Evolutionary conservation across 2,329 filamentous ascomycete genomes (phyloP).

Genomic region (Sarocladium brachiariae): DNA sequence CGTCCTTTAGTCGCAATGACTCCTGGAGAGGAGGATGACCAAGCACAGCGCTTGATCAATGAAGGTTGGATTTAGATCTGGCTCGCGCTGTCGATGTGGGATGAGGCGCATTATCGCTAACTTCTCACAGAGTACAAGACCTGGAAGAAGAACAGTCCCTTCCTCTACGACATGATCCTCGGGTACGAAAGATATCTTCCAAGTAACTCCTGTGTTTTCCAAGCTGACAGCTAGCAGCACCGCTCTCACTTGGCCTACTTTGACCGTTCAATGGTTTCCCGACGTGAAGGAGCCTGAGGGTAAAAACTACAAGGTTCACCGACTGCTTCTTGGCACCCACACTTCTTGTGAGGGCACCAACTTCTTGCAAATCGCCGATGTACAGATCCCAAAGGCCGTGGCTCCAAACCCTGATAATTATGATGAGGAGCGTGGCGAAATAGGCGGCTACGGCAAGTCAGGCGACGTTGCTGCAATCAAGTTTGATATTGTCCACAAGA

Average conservation of each 20-base stretch:
- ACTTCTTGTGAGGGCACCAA: constrained; percentile 81
- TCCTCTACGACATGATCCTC: constrained; percentile 96
- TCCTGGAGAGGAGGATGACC: constrained; percentile 64
- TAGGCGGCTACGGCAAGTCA: constrained; percentile 83
- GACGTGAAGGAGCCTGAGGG: constrained; percentile 84
- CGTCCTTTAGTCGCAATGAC: constrained; percentile 27
- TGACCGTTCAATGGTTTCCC: constrained; percentile 97
- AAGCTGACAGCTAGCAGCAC: constrained; percentile 47
- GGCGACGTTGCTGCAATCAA: constrained; percentile 65
- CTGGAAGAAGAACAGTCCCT: constrained; percentile 99
- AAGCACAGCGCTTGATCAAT: constrained; percentile 85
- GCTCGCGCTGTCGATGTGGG: not conserved
- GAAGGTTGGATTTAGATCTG: constrained; percentile 61
- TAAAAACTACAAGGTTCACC: constrained; percentile 81
- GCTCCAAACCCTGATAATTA: constrained; percentile 74
- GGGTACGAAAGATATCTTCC: no score
- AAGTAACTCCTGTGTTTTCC: no score
- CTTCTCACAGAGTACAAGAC: constrained; percentile 80
- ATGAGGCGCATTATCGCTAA: not conserved
- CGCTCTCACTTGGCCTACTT: constrained; percentile 92
- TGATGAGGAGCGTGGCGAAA: constrained; percentile 85
- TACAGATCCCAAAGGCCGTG: constrained; percentile 79
- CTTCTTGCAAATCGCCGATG: constrained; percentile 89
- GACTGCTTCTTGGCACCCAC: constrained; percentile 88
- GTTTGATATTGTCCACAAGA: constrained; percentile 90